phyloP scores from a whole-genome alignment of 306 rosid species.

The Quercus mongolica region DNA sequence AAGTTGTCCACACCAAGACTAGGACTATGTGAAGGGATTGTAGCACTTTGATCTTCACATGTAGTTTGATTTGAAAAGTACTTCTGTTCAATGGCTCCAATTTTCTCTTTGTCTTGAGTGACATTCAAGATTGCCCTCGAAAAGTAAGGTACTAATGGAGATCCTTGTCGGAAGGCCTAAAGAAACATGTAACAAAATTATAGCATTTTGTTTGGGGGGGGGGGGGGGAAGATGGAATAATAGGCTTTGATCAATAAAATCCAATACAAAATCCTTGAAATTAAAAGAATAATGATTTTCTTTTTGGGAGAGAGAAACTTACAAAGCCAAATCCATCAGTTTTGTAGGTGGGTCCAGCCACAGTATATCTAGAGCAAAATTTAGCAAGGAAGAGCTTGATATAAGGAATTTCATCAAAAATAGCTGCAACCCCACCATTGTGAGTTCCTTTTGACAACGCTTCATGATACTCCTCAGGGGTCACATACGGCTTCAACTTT shows the following conservation, averaged over 20 bases:
- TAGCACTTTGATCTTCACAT: conserved; percentile 7
- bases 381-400: conserved; percentile 31
- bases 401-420: conserved; percentile 40
- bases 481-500: conserved; percentile 13
- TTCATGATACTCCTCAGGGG: conserved; percentile 17
- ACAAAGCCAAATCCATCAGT: conserved; percentile 48
- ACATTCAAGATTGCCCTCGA: conserved; percentile 46
- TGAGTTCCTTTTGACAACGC: conserved; percentile 33
- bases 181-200: neutral
- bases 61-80: conserved; percentile 8
- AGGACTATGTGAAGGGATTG: conserved; percentile 4
- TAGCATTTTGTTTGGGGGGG: too few relatives aligned
- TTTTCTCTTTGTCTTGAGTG: conserved; percentile 19
- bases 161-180: conserved; percentile 41
- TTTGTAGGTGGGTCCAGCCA: conserved; percentile 44
- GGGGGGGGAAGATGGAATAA: too few relatives aligned
- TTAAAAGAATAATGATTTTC: too few relatives aligned
- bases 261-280: too few relatives aligned
- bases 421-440: conserved; percentile 43
- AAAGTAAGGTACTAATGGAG: conserved; percentile 33
- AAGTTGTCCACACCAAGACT: conserved; percentile 32
- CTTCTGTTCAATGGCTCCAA: conserved; percentile 15
- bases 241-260: too few relatives aligned
- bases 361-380: conserved; percentile 24
- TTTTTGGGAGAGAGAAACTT: conserved; percentile 4